Conservation (phyloP, 331 rosid genomes). For the Ulmus americana region DNA sequence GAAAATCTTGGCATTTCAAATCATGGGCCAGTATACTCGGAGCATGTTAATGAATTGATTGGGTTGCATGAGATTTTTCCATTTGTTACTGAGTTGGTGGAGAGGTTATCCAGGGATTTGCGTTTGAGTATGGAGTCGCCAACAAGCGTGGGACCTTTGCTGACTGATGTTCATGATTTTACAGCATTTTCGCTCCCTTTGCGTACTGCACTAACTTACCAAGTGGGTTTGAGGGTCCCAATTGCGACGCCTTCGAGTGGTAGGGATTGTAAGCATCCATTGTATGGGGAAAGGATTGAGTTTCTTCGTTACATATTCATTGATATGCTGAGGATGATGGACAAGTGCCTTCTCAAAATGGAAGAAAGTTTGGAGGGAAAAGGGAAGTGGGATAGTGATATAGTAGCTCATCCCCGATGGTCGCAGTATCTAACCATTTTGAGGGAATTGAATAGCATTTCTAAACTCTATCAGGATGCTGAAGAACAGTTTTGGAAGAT, state of each 20-base stretch:
- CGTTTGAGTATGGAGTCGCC: slow-evolving; percentile 30
- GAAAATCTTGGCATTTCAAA: slow-evolving; percentile 18
- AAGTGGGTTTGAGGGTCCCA: slow-evolving; percentile 20
- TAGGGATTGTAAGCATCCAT: slow-evolving; percentile 20
- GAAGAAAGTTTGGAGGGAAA: slow-evolving; percentile 33
- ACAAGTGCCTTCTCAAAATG: slow-evolving; percentile 41
- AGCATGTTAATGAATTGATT: slow-evolving; percentile 19
- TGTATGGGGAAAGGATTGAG: slow-evolving; percentile 36
- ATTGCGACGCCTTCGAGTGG: slow-evolving; percentile 8
- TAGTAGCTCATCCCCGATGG: slow-evolving; percentile 31
- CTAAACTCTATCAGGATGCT: slow-evolving; percentile 42
- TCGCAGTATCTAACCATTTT: slow-evolving; percentile 49
- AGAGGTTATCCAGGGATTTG: slow-evolving; percentile 43
- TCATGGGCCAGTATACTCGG: slow-evolving; percentile 8
- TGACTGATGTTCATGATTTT: slow-evolving; percentile 42
- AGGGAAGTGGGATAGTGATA: slow-evolving; percentile 21
- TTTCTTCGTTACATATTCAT: slow-evolving; percentile 28
- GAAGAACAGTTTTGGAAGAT: slow-evolving; percentile 47
- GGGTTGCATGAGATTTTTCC: slow-evolving; percentile 38
- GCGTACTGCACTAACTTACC: slow-evolving; percentile 20
- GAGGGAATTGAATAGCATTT: slow-evolving; percentile 49
- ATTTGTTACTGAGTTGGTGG: slow-evolving; percentile 45
- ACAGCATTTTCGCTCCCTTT: slow-evolving; percentile 35
- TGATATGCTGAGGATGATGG: slow-evolving; percentile 45
- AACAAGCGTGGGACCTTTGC: slow-evolving; percentile 12